Base-by-base conservation (phyloP, 495 filamentous ascomycete genomes). In the Letharia columbiana region DNA sequence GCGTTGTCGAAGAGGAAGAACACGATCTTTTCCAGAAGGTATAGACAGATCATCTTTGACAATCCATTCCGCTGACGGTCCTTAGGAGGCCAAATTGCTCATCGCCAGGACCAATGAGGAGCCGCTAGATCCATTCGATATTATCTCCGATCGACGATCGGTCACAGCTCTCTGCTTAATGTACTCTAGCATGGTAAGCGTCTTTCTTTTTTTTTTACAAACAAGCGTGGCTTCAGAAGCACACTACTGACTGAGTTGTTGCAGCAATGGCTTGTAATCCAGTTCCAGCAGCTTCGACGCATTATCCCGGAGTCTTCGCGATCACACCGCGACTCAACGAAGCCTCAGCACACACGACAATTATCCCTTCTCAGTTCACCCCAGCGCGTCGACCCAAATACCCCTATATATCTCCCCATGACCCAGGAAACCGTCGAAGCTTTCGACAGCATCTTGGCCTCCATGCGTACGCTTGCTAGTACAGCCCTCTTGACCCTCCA, bases 91-190 rank as follows among this genome's bases (percentile, higher is more conserved):
- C 28, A 81, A 77, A 20, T 74, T 88, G 50, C 84, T 93, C 12
- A 81, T 93, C 45, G 75, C 79, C 45, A 81, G 80, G 63, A 88
- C 88, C 23, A 86, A 84, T 54, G 82, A 86, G 50, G 78, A 79
- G 44, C 81, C 84, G 35, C 75, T 96, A 37, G 85, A 89, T 52
- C 79, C 86, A 4, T 86, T 85, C 70, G 91, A 96, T 71, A 86
- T 99, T 49, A 92, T 99, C 70, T 86, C 86, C 5, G 95, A 99
- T 71, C 84, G 89, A 28, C 94, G 97, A 71, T 87, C 87, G 3
- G 88, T 97, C 41, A 82, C 87, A 59, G 85, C 89, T 15, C 77
- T 98, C 44, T 96, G 91, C 67, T 83, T 96, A 58, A 81, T 99
- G 31, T 91, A 94, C 73, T 96, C 90, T 66, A 97, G 93, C 81